Conservation (phyloP, 2,329 filamentous ascomycete species). For the Fusarium secorum region DNA sequence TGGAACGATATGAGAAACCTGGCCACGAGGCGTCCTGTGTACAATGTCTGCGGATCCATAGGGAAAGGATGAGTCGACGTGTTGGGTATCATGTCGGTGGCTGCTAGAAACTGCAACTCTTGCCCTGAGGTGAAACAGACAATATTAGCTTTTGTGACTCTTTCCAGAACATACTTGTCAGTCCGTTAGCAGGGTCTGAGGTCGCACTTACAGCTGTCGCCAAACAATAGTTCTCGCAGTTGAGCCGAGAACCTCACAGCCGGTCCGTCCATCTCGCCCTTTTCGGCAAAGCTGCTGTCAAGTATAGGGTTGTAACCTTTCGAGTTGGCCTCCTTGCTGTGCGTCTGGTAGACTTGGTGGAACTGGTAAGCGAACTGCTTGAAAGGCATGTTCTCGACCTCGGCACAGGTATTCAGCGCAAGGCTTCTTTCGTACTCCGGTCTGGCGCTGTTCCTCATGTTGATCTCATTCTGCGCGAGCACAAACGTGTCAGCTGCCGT, state of each 20-base stretch:
- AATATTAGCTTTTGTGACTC: constrained; percentile 19
- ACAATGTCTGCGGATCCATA: constrained; percentile 58
- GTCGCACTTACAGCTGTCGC: constrained; percentile 54
- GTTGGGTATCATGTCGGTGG: constrained; percentile 57
- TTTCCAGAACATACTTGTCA: constrained; percentile 18
- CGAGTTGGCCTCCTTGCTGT: constrained; percentile 56
- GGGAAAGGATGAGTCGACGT: constrained; percentile 56
- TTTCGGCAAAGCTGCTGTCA: constrained; percentile 52
- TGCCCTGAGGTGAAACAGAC: constrained; percentile 42
- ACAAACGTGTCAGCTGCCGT: constrained; percentile 61
- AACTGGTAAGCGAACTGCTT: constrained; percentile 68
- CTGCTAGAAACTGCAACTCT: constrained; percentile 53
- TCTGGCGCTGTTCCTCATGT: constrained; percentile 49
- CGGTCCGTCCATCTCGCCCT: constrained; percentile 56
- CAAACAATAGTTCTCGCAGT: constrained; percentile 55
- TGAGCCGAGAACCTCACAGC: constrained; percentile 56
- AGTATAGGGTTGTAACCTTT: constrained; percentile 65
- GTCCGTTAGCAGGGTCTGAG: neutral
- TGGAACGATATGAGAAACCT: constrained; percentile 64
- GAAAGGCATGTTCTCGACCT: constrained; percentile 67
- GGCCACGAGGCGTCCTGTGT: constrained; percentile 61
- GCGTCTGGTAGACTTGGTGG: constrained; percentile 67
- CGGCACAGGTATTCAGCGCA: constrained; percentile 57
- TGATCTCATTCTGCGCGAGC: constrained; percentile 59
- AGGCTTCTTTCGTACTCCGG: constrained; percentile 52